Conservation (phyloP, 331 rosid species). For the Quercus phellos region DNA sequence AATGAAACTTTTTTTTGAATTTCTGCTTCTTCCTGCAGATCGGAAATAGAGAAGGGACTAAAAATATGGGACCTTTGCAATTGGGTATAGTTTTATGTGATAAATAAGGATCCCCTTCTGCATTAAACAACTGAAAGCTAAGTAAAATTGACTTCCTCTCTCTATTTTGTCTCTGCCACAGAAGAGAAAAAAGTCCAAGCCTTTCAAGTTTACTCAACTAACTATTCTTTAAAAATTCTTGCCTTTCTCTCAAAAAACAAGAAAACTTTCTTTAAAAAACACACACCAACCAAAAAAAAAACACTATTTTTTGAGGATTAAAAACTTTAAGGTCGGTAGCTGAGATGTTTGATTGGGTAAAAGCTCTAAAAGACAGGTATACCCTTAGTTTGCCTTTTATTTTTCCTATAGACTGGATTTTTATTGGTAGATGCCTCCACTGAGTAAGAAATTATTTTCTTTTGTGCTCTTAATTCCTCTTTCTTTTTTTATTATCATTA, state of each 20-base stretch:
- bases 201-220: not conserved
- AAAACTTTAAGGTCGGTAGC: not conserved
- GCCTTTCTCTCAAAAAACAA: too few species aligned
- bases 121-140: slow-evolving; percentile 26
- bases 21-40: slow-evolving; percentile 19
- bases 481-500: not conserved
- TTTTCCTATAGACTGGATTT: not conserved
- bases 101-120: slow-evolving; percentile 26
- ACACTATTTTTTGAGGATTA: not conserved
- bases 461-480: not conserved
- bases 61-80: not conserved
- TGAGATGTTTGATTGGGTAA: not conserved
- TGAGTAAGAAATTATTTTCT: not conserved
- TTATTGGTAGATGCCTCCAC: not conserved
- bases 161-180: not conserved
- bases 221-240: too few species aligned
- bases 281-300: too few species aligned
- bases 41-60: slow-evolving; percentile 15
- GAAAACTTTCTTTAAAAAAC: not conserved
- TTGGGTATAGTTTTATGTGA: slow-evolving; percentile 17
- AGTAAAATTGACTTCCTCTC: slow-evolving; percentile 23
- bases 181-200: not conserved
- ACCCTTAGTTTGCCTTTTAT: slow-evolving; percentile 9
- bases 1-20: not conserved
- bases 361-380: not conserved